Base-by-base conservation (phyloP, 768 basidiomycete species). In the Trametes meyenii region DNA sequence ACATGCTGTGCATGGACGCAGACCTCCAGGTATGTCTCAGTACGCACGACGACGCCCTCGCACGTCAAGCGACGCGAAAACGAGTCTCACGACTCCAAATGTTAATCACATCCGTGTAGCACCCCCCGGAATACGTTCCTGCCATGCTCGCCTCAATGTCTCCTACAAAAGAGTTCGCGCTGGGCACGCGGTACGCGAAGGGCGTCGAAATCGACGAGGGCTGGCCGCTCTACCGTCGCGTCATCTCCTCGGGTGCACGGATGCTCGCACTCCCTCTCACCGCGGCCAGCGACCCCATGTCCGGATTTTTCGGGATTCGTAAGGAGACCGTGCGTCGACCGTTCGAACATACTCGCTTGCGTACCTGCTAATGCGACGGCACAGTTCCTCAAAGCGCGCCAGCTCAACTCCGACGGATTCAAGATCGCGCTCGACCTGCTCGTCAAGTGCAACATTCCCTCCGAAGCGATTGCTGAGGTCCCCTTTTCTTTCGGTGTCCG, bases 1-100 rank as follows among this genome's bases (percentile, higher is more conserved):
- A 66, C 60, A 70, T 72, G 71, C 63, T 72, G 56, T 70, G 69
- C 58, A 72, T 72, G 71, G 71, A 72, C 52, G 71, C 71, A 33
- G 71, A 72, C 55, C 42, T 72, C 33, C 71, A 72, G 66, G 71
- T 72, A 39, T 44, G 69, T 61, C 12, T 44, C n/a, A 11, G 11
- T 40, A 33, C 21, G n/a, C 24, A 12, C 29, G 13, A 26, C 21
- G 24, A 16, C 10, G 23, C 38, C 3, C 46, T 5, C n/a, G 40
- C 13, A n/a, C n/a, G n/a, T n/a, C n/a, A n/a, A n/a, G n/a, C n/a
- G n/a, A n/a, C n/a, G 40, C 14, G n/a, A 42, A 13, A 42, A 12
- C n/a, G n/a, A 3, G 29, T 33, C 4, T 33, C 29, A 8, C 29
- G 29, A 33, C 29, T 8, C 3, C 29, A 33, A 33, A 33, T 50